Evolutionary conservation across 208 protist genomes (phyloP), one percentile per base, ranked within the genome.

Genomic region (Acanthamoeba healyi): DNA sequence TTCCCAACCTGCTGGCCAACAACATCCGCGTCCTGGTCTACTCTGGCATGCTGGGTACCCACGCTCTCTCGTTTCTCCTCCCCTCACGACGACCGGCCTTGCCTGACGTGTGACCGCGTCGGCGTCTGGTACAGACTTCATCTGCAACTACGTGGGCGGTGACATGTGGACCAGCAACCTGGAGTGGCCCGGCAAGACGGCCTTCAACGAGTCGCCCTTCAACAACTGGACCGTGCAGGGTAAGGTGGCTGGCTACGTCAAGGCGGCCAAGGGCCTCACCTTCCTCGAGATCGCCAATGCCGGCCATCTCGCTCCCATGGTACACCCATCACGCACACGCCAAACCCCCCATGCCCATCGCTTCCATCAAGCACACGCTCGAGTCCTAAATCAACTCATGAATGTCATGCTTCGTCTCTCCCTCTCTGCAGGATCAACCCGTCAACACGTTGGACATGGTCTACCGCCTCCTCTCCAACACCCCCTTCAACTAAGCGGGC

Each of bases 61-160:
- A n/a, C n/a, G n/a, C n/a, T n/a, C n/a, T n/a, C n/a, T n/a, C n/a
- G 36, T 22, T 32, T 34, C 12, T 5, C 36, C 19, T 19, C 36
- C 29, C 0, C 61, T 4, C 12, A 1, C 10, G 9, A 10, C 24
- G 10, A 12, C 38, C 22, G 29, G 65, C 2, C 10, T 32, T 12
- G 36, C 19, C 1, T 19, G 1, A 58, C 34, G 14, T 54, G 26
- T 14, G 77, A 56, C 4, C 26, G 29, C 9, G 17, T 42, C n/a
- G 38, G n/a, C 12, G 3, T 10, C 32, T 54, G 19, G 42, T 15
- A 22, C 77, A 87, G 79, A 87, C 79, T 87, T 87, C 32, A 87
- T 87, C n/a, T 87, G 79, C 79, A 87, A 87, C 36, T 87, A 61
- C n/a, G 79, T 87, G 19, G 79, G 79, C 4, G 79, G 79, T n/a